A percentile compares a stretch with the other conserved stretches of the same genome.
Evolutionary conservation across 306 rosid genomes (phyloP).

Genomic region (Vigna angularis): DNA sequence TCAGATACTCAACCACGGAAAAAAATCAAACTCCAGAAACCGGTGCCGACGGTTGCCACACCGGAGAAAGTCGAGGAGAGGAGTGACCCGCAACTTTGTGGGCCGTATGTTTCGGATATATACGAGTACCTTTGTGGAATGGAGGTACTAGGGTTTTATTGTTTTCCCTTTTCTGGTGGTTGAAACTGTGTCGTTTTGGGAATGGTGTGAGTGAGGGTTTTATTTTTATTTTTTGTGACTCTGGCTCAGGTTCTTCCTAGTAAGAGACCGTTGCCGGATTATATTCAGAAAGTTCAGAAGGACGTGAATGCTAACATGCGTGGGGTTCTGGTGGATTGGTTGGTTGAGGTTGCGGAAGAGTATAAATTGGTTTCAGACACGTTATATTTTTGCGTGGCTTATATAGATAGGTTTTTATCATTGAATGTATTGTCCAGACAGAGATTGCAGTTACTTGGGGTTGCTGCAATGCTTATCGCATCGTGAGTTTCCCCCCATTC

Average conservation of each 20-base stretch:
- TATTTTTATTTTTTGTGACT: too few species aligned
- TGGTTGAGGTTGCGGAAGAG: slow-evolving; percentile 92
- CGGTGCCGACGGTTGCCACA: too few species aligned
- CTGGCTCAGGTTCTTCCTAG: slow-evolving; percentile 64
- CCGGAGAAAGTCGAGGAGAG: slow-evolving; percentile 37
- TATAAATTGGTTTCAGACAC: slow-evolving; percentile 82
- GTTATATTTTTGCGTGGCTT: slow-evolving; percentile 65
- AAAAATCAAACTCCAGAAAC: too few species aligned
- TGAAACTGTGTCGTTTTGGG: not conserved
- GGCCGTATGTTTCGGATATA: slow-evolving; percentile 73
- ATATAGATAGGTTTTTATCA: slow-evolving; percentile 76
- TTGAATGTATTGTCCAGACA: slow-evolving; percentile 53
- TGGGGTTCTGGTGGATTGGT: slow-evolving; percentile 87
- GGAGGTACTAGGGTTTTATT: slow-evolving; percentile 64
- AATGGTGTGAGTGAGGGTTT: not conserved
- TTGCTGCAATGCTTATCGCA: slow-evolving; percentile 83
- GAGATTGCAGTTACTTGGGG: slow-evolving; percentile 77
- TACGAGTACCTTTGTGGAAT: slow-evolving; percentile 67
- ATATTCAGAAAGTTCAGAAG: slow-evolving; percentile 69
- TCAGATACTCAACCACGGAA: too few species aligned
- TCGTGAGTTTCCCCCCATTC: slow-evolving; percentile 59
- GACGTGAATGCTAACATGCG: slow-evolving; percentile 82
- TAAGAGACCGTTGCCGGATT: slow-evolving; percentile 71
- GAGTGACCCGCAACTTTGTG: slow-evolving; percentile 61
- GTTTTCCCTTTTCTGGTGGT: not conserved